phyloP scores from a whole-genome alignment of 2,329 filamentous ascomycete species.

The Eutypa lata region DNA sequence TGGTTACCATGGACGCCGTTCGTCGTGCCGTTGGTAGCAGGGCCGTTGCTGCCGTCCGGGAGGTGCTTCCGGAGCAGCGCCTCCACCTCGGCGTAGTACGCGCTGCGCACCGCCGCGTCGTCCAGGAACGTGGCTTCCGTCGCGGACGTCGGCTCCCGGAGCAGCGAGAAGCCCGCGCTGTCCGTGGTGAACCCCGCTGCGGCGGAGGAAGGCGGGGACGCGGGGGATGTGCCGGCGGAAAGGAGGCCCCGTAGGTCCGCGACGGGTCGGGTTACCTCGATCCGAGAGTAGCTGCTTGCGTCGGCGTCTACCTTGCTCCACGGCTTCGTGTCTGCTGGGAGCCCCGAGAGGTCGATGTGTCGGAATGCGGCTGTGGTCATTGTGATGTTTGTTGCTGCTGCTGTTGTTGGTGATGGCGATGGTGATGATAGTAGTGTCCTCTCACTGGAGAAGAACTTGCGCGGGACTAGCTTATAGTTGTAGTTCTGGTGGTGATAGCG shows the following conservation, averaged over 20 bases:
- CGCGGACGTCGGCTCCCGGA: conserved; percentile 49
- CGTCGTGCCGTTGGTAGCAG: too few species aligned
- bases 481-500: too few species aligned
- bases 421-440: too few species aligned
- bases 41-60: conserved; percentile 23
- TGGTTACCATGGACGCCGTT: too few species aligned
- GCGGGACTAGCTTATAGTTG: too few species aligned
- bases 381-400: conserved; percentile 28
- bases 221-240: conserved; percentile 21
- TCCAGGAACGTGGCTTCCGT: conserved; percentile 47
- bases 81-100: conserved; percentile 63
- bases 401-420: background rate
- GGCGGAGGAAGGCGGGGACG: too few species aligned
- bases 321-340: conserved; percentile 44
- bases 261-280: conserved; percentile 44
- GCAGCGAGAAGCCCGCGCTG: conserved; percentile 56
- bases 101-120: conserved; percentile 49
- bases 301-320: conserved; percentile 65
- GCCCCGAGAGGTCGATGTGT: conserved; percentile 56
- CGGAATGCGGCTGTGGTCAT: conserved; percentile 58
- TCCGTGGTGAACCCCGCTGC: conserved; percentile 47
- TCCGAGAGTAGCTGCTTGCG: conserved; percentile 49
- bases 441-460: too few species aligned
- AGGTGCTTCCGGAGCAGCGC: conserved; percentile 52
- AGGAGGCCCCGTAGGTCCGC: conserved; percentile 52